Base-by-base conservation (phyloP, 2,329 filamentous ascomycete species). In the Fusarium sp. region DNA sequence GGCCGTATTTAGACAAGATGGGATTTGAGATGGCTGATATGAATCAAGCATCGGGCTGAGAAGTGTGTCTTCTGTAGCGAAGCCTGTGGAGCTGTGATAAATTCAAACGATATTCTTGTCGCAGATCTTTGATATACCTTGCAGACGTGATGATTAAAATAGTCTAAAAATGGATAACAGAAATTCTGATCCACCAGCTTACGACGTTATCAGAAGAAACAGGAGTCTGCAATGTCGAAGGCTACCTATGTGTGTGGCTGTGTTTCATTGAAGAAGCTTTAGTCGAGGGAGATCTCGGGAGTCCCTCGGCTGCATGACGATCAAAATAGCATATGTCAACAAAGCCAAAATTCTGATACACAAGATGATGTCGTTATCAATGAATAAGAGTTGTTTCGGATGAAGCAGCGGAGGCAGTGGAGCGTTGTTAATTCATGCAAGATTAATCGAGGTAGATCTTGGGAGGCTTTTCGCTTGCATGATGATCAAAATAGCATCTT, bases 1-100 rank as follows among this genome's bases (percentile, higher is more conserved):
- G 70, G 70, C n/a, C 59, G n/a, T 11, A 58, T 61, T 22, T 66
- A 35, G 4, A 29, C 16, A 14, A 31, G 20, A 9, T 13, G 5
- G 6, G 14, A 24, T 20, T 14, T 6, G 2, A n/a, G 24, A 61
- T 61, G 16, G 14, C 10, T 13, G 34, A 7, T 3, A 20, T 24
- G 3, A 37, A 27, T 27, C 6, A n/a, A 27, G 14, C 4, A 37
- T 16, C 5, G 6, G 14, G 9, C n/a, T 57, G 13, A 27, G 5
- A n/a, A 2, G 10, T 2, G 31, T 18, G 4, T n/a, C 9, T n/a
- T 7, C 2, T 27, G 16, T n/a, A 27, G 20, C 5, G 1, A 9
- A 13, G 34, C 13, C 1, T 37, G 18, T 31, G 27, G 47, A 54
- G 11, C 6, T 8, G 18, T 20, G 47, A 20, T 54, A 31, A 54